phyloP scores from a whole-genome alignment of 805 yeast genomes.

The Nakazawaea molendinolei region DNA sequence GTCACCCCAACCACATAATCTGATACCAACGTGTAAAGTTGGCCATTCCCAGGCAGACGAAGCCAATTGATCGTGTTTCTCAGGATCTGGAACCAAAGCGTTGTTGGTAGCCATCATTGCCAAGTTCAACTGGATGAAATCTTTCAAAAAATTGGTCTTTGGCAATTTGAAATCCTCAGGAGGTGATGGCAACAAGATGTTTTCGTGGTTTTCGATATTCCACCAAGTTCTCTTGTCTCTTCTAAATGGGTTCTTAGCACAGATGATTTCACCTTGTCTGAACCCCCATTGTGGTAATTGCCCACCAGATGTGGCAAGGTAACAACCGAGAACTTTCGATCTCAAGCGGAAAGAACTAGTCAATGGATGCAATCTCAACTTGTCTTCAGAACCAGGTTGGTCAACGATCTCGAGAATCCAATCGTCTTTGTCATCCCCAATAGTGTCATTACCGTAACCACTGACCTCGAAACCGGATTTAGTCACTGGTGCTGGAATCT shows the following conservation, averaged over 20 bases:
- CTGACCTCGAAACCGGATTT: conserved; percentile 73
- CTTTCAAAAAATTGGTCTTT: conserved; percentile 69
- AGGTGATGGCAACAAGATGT: conserved; percentile 51
- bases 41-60: conserved; percentile 90
- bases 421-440: conserved; percentile 80
- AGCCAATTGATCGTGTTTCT: conserved; percentile 64
- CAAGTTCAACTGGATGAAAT: conserved; percentile 65
- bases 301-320: conserved; percentile 67
- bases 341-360: conserved; percentile 67
- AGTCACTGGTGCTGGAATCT: conserved; percentile 67
- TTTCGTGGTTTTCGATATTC: conserved; percentile 71
- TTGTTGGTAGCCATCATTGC: conserved; percentile 88
- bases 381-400: conserved; percentile 48
- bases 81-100: conserved; percentile 73
- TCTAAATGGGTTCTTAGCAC: conserved; percentile 57
- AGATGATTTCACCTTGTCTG: conserved; percentile 83
- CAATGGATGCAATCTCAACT: conserved; percentile 58
- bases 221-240: conserved; percentile 87
- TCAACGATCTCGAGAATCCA: conserved; percentile 84
- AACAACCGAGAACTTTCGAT: conserved; percentile 62
- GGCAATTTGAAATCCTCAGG: conserved; percentile 61
- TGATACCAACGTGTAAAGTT: conserved; percentile 63
- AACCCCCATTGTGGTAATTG: conserved; percentile 79
- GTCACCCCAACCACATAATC: conserved; percentile 69
- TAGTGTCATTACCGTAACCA: conserved; percentile 67